Percentiles rank a stretch among this genome's conserved stretches.
phyloP scores from a whole-genome alignment of 1,139 yeast species.

The Petasospora rhodanensis region DNA sequence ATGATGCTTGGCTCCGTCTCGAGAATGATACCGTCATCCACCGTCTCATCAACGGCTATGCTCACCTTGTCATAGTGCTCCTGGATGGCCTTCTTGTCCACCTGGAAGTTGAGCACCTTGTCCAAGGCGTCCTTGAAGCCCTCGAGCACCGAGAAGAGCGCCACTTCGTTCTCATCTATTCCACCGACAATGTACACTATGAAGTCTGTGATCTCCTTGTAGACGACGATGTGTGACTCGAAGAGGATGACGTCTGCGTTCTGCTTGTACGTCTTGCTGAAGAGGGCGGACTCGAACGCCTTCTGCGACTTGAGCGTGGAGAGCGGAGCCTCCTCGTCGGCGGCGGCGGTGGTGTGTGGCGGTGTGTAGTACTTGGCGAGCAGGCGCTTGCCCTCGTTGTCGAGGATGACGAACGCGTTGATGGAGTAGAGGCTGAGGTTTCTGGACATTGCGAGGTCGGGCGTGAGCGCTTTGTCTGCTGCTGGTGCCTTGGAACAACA shows the following conservation, averaged over 20 bases:
- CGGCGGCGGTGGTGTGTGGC: constrained; percentile 39
- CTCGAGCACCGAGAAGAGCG: constrained; percentile 71
- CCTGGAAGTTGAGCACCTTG: constrained; percentile 64
- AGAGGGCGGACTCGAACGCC: constrained; percentile 70
- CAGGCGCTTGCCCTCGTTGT: constrained; percentile 74
- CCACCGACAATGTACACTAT: constrained; percentile 67
- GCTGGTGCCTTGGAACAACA: no score
- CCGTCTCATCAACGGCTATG: constrained; percentile 83
- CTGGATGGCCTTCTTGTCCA: constrained; percentile 74
- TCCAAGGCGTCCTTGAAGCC: constrained; percentile 81
- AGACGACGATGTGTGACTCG: constrained; percentile 74
- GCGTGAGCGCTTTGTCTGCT: no score
- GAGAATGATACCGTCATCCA: constrained; percentile 87
- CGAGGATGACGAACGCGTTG: constrained; percentile 73
- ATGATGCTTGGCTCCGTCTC: constrained; percentile 87
- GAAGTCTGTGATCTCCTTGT: constrained; percentile 77
- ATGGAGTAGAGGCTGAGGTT: constrained; percentile 74
- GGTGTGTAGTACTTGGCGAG: constrained; percentile 81
- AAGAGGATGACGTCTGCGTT: constrained; percentile 76
- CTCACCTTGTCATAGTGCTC: constrained; percentile 84
- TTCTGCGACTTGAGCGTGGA: constrained; percentile 58
- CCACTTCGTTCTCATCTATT: constrained; percentile 81
- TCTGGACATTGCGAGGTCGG: constrained; percentile 37
- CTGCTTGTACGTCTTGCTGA: constrained; percentile 71
- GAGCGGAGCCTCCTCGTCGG: constrained; percentile 27